Evolutionary conservation across 495 filamentous ascomycete species (phyloP), one percentile per base, ranked within the genome.

Genomic region (Xylona heveae): DNA sequence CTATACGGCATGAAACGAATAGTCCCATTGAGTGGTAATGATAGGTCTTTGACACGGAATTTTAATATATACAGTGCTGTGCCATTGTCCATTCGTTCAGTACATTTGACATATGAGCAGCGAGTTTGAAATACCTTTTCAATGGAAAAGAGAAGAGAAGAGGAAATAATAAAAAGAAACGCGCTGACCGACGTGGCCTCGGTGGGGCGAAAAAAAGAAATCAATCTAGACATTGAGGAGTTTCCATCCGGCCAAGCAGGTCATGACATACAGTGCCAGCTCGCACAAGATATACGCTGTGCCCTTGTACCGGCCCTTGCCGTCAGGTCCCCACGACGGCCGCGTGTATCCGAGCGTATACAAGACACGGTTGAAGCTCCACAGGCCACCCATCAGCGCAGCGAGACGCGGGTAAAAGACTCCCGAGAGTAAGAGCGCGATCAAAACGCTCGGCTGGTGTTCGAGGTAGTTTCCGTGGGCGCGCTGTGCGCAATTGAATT

Each of bases 401-500:
- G 44, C 31, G 6, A 36, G 19, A 12, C 31, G 14, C 15, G 55
- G 55, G 30, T 43, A 53, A 12, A 30, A 8, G n/a, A 57, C 12
- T 7, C 55, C 55, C 0, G 48, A 38, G 26, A 58, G 39, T 24
- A 58, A 38, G 40, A 56, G 27, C 4, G 45, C 41, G 13, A 40
- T 36, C 0, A 49, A 15, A 5, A 42, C 10, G 12, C 28, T 27
- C 1, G 42, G 24, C 12, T 46, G 41, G 49, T 57, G 51, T 41
- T 59, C 55, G 31, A 50, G 33, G 42, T 34, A 54, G 43, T 58
- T 58, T 27, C 34, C 42, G 38, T 57, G 52, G 0, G 45, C 46
- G 31, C 54, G 51, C 44, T 58, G 55, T 8, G 51, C 49, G 45
- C 51, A 49, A 44, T 58, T 59, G 51, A 56, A 56, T 15, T 45